A percentile compares a stretch with the other conserved stretches of the same genome.
These are phyloP conservation scores for Scenedesmus sp. DNA, from an alignment of 163 green algal species.

Conservation along the genomic window DNA sequence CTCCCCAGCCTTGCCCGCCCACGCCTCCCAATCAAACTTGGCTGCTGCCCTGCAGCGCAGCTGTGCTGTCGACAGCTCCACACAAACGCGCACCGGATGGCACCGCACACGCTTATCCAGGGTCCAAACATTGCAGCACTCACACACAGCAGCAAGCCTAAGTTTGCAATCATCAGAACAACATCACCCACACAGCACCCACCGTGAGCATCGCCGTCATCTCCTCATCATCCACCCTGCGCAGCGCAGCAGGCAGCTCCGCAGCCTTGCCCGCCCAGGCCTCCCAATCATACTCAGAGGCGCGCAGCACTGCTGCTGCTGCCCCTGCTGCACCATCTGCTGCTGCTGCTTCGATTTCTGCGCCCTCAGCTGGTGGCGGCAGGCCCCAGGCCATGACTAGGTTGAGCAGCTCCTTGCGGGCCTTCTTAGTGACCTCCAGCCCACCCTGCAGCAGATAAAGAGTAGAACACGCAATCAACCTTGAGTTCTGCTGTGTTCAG, in stretches of 20 bases:
- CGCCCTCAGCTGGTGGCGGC: not conserved
- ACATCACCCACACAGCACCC: not conserved
- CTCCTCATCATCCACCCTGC: not conserved
- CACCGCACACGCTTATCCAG: not conserved
- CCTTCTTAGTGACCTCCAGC: conserved; percentile 42
- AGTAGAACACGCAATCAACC: not conserved
- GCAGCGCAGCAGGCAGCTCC: not conserved
- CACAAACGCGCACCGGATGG: not conserved
- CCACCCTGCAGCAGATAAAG: not conserved
- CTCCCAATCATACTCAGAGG: conserved; percentile 19
- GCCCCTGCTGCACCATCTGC: not conserved
- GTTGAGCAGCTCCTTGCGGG: conserved; percentile 32
- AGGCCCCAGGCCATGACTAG: conserved; percentile 36
- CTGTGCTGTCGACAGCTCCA: not conserved
- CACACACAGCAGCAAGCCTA: not conserved
- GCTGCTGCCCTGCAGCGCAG: not conserved
- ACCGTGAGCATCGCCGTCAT: conserved; percentile 25
- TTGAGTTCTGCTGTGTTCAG: not conserved
- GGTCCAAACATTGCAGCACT: too few relatives aligned
- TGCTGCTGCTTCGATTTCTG: conserved; percentile 4
- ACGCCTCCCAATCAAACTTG: conserved; percentile 16
- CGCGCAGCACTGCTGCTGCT: conserved; percentile 5
- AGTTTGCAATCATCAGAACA: not conserved
- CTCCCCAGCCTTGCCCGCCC: not conserved
- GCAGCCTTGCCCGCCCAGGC: conserved; percentile 10